Conservation (phyloP, 768 basidiomycete species). For the Collybiopsis confluens region DNA sequence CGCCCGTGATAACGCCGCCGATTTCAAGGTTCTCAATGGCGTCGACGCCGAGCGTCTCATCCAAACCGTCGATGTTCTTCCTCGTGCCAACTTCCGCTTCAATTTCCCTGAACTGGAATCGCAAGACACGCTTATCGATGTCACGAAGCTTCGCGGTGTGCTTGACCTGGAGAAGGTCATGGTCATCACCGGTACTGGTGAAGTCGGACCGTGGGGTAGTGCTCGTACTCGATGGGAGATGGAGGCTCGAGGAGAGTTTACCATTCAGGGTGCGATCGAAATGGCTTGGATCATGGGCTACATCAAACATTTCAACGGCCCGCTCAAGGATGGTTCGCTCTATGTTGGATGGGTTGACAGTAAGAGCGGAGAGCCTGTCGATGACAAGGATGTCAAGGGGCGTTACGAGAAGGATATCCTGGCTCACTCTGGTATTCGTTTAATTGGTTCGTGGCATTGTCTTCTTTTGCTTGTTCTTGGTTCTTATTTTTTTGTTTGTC, state of each 20-base stretch:
- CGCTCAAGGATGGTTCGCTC: conserved; percentile 85
- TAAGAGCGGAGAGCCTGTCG: conserved; percentile 89
- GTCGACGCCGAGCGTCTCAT: conserved; percentile 89
- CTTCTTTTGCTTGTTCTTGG: background rate
- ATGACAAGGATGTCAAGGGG: conserved; percentile 94
- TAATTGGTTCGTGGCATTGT: conserved; percentile 67
- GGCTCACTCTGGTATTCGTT: conserved; percentile 83
- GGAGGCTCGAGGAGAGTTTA: conserved; percentile 96
- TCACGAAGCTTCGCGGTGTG: conserved; percentile 78
- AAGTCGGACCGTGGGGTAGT: conserved; percentile 98
- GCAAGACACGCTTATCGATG: conserved; percentile 62
- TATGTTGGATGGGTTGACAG: conserved; percentile 99
- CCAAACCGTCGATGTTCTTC: conserved; percentile 88
- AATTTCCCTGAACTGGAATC: conserved; percentile 87
- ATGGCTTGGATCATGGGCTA: conserved; percentile 99
- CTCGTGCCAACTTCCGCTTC: conserved; percentile 97
- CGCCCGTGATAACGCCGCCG: conserved; percentile 90
- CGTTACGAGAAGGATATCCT: conserved; percentile 95
- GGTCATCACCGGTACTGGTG: conserved; percentile 94
- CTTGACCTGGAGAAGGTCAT: conserved; percentile 95
- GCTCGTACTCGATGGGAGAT: conserved; percentile 99
- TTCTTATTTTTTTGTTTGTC: conserved; percentile 6
- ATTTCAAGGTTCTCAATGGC: conserved; percentile 89
- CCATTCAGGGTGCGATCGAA: conserved; percentile 97
- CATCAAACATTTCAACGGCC: conserved; percentile 98